These are phyloP conservation scores for Epichloe sylvatica DNA, from an alignment of 2,329 filamentous ascomycete species.

Conservation along the genomic window DNA sequence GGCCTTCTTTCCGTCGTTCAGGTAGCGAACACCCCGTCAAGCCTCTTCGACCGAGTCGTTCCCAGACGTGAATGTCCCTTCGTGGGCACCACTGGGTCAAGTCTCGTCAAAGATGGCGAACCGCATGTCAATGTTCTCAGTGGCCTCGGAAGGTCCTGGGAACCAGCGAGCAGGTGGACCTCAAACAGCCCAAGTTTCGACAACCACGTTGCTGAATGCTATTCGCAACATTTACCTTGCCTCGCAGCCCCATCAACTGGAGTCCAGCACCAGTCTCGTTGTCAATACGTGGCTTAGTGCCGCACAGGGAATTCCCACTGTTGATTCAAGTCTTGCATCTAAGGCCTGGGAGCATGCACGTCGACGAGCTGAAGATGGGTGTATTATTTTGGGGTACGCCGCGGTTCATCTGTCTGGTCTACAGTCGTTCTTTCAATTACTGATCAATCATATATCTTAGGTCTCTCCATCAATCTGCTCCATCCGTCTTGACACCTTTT, in stretches of 20 bases:
- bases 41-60: background rate
- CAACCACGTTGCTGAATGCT: constrained; percentile 81
- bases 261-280: constrained; percentile 79
- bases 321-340: constrained; percentile 64
- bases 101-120: constrained; percentile 36
- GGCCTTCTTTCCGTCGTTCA: background rate
- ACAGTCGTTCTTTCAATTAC: background rate
- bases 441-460: constrained; percentile 29
- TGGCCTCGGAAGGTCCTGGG: constrained; percentile 48
- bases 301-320: constrained; percentile 53
- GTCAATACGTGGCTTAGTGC: constrained; percentile 94
- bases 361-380: constrained; percentile 86
- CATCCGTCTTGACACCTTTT: constrained; percentile 71
- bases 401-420: background rate
- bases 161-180: constrained; percentile 45
- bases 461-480: constrained; percentile 76
- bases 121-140: constrained; percentile 56
- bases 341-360: constrained; percentile 94
- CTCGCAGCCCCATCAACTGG: constrained; percentile 69
- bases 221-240: constrained; percentile 80
- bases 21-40: background rate
- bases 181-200: constrained; percentile 70
- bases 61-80: constrained; percentile 24
- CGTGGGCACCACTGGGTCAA: constrained; percentile 18
- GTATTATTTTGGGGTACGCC: constrained; percentile 71